Evolutionary conservation across 2,329 filamentous ascomycete species (phyloP), one percentile per base, ranked within the genome.

Genomic region (Lachnellula hyalina): DNA sequence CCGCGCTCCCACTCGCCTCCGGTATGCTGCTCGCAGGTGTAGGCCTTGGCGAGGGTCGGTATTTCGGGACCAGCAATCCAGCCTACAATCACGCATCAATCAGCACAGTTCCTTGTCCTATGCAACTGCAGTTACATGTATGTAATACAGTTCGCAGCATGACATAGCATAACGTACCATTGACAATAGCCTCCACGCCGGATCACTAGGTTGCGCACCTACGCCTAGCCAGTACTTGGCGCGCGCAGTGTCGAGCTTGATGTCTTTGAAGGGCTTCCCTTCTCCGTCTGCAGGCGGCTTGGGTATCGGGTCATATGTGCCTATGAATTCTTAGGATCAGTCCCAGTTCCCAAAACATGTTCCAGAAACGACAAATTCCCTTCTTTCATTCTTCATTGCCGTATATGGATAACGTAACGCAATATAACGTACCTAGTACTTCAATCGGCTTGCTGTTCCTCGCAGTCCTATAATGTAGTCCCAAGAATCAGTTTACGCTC

Each of bases 211-310:
- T 75, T 99, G 94, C 53, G 94, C 94, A 1, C 94, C 94, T 3
- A 97, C 93, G 70, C 94, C 94, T 36, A 99, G 80, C 94, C 94
- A 99, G 76, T 99, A 99, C 72, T 87, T 86, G 54, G 93, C 89
- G 57, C 94, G 80, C 62, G 83, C 77, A 7, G 82, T 76, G 72
- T 99, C 94, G 14, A 99, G 80, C 67, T 90, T 86, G 70, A 99
- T 89, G 63, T 97, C 92, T 74, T 99, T 99, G 77, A 88, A 90
- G 53, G 89, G 81, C 55, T 84, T 83, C 17, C 84, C 83, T n/a
- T 80, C 79, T 62, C 68, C 71, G 66, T 75, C 89, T 65, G 82
- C 80, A 1, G 81, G 78, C 25, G 75, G 71, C 67, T 82, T 84
- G 25, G 85, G 85, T 17, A 85, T 75, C 1, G 85, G 85, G 67